phyloP scores from a whole-genome alignment of 129 eudicot species.

The Silybum marianum region DNA sequence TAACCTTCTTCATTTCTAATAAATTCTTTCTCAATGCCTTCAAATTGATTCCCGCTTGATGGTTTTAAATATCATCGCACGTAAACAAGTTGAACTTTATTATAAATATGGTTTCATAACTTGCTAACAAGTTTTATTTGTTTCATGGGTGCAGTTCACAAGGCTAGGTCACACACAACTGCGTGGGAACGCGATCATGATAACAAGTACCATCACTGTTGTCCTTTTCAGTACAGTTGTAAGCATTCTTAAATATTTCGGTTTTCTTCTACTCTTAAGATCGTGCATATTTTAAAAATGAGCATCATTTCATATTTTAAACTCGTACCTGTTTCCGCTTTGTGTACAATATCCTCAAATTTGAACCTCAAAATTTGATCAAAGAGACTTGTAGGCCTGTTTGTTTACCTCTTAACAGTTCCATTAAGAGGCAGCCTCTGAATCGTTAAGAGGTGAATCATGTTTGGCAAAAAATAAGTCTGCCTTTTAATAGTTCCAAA shows the following conservation, averaged over 20 bases:
- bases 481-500: too few species aligned
- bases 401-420: background rate
- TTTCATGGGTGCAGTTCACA: conserved; percentile 58
- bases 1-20: background rate
- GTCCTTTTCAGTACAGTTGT: conserved; percentile 81
- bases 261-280: background rate
- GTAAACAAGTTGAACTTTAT: background rate
- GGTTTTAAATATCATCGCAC: background rate
- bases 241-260: conserved; percentile 4
- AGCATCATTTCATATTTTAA: too few species aligned
- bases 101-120: conserved; percentile 1
- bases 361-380: too few species aligned
- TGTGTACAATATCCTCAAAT: too few species aligned
- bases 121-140: background rate
- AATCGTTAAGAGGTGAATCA: too few species aligned
- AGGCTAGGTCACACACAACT: conserved; percentile 67
- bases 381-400: too few species aligned
- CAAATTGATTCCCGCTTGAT: background rate
- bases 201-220: conserved; percentile 81
- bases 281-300: background rate
- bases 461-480: too few species aligned
- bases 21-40: too few species aligned
- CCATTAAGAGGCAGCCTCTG: too few species aligned
- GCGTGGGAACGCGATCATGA: conserved; percentile 71
- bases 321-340: too few species aligned